Evolutionary conservation across 345 rosid genomes (phyloP).

Genomic region (Anastatica hierochuntica): DNA sequence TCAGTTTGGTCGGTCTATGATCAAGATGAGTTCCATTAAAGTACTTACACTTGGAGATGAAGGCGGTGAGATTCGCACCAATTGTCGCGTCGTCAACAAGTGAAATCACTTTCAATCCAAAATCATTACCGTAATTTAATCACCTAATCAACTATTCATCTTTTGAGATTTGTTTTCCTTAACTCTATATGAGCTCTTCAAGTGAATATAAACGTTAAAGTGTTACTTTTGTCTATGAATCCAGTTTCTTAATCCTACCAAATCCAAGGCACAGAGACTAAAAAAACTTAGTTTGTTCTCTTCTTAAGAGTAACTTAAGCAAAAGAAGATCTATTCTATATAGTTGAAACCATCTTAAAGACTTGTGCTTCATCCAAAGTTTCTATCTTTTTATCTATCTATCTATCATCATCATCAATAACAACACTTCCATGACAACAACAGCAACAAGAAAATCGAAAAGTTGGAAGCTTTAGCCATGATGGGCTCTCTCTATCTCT

Average conservation of each 20-base stretch:
- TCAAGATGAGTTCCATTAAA: conserved; percentile 39
- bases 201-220: too few relatives aligned
- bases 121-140: background rate
- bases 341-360: too few relatives aligned
- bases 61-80: conserved; percentile 52
- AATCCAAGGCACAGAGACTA: too few relatives aligned
- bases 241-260: too few relatives aligned
- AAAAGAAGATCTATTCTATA: too few relatives aligned
- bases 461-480: background rate
- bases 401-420: conserved; percentile 4
- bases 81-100: conserved; percentile 33
- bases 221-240: too few relatives aligned
- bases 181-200: too few relatives aligned
- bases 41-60: conserved; percentile 25
- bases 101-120: background rate
- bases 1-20: conserved; percentile 42
- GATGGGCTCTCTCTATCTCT: background rate
- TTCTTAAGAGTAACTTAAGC: too few relatives aligned
- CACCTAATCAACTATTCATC: background rate
- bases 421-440: conserved; percentile 6
- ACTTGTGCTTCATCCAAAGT: too few relatives aligned
- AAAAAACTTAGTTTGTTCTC: too few relatives aligned
- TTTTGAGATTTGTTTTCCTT: background rate
- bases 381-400: too few relatives aligned
- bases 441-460: background rate